A percentile compares a stretch with the other conserved stretches of the same genome.
These are phyloP conservation scores for Cryphonectria parasitica DNA, from an alignment of 2,329 filamentous ascomycete species.

Conservation along the genomic window DNA sequence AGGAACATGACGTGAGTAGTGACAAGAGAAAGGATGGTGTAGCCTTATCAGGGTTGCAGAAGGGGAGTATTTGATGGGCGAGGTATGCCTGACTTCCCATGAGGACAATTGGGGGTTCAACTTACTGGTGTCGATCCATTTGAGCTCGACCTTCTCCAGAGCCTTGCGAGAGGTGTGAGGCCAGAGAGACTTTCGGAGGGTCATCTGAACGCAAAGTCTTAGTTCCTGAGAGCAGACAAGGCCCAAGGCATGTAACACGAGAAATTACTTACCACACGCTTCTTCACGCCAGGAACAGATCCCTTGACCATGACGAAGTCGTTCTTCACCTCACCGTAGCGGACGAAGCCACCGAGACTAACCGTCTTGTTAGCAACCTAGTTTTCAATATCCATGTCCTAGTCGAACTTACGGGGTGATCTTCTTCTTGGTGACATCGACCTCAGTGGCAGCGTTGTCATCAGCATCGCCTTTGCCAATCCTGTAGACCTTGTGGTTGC, in stretches of 20 bases:
- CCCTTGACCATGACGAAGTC: conserved; percentile 98
- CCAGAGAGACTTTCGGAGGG: conserved; percentile 98
- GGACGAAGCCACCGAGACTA: conserved; percentile 98
- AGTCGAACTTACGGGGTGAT: conserved; percentile 89
- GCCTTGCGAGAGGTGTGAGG: conserved; percentile 92
- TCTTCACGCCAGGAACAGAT: conserved; percentile 96
- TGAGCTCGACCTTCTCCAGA: conserved; percentile 98
- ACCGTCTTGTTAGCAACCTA: conserved; percentile 11
- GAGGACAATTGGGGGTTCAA: neutral
- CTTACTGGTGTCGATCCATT: conserved; percentile 92
- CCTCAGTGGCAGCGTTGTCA: conserved; percentile 90
- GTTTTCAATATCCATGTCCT: neutral
- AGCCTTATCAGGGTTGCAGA: neutral
- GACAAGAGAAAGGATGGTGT: neutral
- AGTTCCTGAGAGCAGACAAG: neutral
- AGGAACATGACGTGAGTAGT: neutral
- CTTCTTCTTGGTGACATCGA: conserved; percentile 98
- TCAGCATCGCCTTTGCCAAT: conserved; percentile 92
- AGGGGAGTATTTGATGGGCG: neutral
- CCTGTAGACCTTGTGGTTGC: conserved; percentile 99
- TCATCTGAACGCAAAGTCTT: conserved; percentile 58
- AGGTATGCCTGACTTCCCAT: neutral
- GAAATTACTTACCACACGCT: conserved; percentile 67
- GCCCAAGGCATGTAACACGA: neutral
- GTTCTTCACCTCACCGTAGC: conserved; percentile 99